Evolutionary conservation across 2,329 filamentous ascomycete species (phyloP).

Genomic region (Neocucurbitaria cava): DNA sequence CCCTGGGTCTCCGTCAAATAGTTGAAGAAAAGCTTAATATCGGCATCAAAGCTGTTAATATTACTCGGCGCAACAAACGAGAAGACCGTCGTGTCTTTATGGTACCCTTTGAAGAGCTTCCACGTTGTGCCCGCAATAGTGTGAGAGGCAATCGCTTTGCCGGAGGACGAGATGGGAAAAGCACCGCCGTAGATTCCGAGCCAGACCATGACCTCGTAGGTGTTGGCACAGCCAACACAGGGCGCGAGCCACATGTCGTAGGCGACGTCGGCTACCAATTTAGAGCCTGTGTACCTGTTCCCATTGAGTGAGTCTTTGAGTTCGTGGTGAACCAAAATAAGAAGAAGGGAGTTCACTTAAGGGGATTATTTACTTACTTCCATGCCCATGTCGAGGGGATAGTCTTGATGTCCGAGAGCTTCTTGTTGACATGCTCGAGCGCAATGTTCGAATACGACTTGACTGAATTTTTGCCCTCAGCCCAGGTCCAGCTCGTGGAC

Average conservation of each 20-base stretch:
- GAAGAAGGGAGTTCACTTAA: too few species aligned
- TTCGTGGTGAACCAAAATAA: too few species aligned
- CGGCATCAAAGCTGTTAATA: neutral
- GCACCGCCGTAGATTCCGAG: constrained; percentile 5
- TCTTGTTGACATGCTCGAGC: neutral
- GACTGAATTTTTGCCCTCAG: neutral
- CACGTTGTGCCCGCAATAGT: constrained; percentile 6
- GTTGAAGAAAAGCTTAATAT: constrained; percentile 3
- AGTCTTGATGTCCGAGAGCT: neutral
- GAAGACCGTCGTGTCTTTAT: constrained; percentile 5
- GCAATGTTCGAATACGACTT: neutral
- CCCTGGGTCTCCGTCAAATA: constrained; percentile 6
- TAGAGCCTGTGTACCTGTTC: neutral
- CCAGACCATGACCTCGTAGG: constrained; percentile 12
- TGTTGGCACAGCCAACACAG: neutral
- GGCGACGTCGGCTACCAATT: constrained; percentile 5
- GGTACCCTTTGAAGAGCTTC: constrained; percentile 6
- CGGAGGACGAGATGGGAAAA: constrained; percentile 5
- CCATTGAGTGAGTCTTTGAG: too few species aligned
- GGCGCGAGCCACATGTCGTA: constrained; percentile 1
- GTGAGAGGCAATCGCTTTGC: constrained; percentile 1
- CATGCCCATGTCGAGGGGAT: neutral
- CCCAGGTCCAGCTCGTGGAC: neutral
- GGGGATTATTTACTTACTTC: too few species aligned
- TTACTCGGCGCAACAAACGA: constrained; percentile 5